Percentiles rank a stretch among this genome's conserved stretches.
Conservation (phyloP, 2,329 filamentous ascomycete species). For the Thyridium curvatum region DNA sequence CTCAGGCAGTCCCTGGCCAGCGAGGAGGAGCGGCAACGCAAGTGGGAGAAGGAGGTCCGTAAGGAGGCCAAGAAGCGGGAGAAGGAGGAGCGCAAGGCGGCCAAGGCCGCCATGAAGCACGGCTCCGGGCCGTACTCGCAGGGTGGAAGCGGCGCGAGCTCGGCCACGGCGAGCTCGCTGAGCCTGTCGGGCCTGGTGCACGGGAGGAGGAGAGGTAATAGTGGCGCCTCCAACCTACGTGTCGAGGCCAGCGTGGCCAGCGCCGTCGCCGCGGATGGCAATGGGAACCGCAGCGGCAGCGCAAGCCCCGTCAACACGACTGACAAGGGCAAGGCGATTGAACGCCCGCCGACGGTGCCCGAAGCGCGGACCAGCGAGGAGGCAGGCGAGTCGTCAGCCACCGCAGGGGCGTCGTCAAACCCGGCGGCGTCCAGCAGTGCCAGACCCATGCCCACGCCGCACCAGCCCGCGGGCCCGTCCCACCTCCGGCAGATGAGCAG, state of each 20-base stretch:
- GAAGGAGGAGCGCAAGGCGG: constrained; percentile 75
- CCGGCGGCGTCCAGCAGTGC: constrained; percentile 26
- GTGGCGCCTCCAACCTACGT: constrained; percentile 51
- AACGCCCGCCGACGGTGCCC: constrained; percentile 31
- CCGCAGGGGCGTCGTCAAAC: constrained; percentile 6
- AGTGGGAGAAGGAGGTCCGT: constrained; percentile 70
- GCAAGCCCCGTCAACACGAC: constrained; percentile 21
- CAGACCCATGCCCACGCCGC: constrained; percentile 38
- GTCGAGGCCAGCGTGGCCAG: constrained; percentile 47
- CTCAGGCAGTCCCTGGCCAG: constrained; percentile 85
- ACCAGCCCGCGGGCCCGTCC: constrained; percentile 55
- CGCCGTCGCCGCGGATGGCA: constrained; percentile 28
- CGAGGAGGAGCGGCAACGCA: constrained; percentile 86
- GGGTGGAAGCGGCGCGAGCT: constrained; percentile 33
- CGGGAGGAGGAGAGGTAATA: constrained; percentile 53
- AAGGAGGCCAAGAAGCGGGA: constrained; percentile 83
- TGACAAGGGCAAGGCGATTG: constrained; percentile 65
- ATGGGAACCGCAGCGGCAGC: constrained; percentile 24
- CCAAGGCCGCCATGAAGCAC: constrained; percentile 52
- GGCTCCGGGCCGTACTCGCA: constrained; percentile 33
- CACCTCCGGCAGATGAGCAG: constrained; percentile 81
- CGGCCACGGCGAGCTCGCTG: constrained; percentile 57
- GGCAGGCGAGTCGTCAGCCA: constrained; percentile 11
- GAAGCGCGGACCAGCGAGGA: too few relatives aligned
- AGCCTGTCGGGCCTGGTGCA: constrained; percentile 55